These are phyloP conservation scores for Hymenoscyphus repandus DNA, from an alignment of 2,329 filamentous ascomycete species.

Conservation along the genomic window DNA sequence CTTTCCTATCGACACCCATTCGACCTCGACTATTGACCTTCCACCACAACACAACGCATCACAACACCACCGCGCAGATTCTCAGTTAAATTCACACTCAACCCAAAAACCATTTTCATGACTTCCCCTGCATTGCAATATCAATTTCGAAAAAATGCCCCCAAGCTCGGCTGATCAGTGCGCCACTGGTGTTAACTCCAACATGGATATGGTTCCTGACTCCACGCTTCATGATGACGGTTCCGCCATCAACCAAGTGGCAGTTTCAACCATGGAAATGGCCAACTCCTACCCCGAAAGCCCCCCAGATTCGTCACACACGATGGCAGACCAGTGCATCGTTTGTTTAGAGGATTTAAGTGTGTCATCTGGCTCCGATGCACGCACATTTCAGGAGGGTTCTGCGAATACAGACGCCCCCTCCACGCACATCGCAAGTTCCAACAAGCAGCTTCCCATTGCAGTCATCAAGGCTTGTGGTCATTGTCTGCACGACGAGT, in stretches of 20 bases:
- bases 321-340: slow-evolving; percentile 59
- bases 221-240: background rate
- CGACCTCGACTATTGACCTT: background rate
- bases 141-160: slow-evolving; percentile 17
- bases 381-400: slow-evolving; percentile 19
- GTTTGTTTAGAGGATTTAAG: slow-evolving; percentile 61
- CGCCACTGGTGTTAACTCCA: slow-evolving; percentile 42
- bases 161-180: slow-evolving; percentile 53
- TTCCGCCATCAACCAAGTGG: background rate
- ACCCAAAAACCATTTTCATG: slow-evolving; percentile 26
- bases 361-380: slow-evolving; percentile 19
- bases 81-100: background rate
- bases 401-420: slow-evolving; percentile 16
- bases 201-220: slow-evolving; percentile 7
- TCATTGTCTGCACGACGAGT: slow-evolving; percentile 88
- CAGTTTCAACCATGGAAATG: background rate
- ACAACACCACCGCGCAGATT: background rate
- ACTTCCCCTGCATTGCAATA: slow-evolving; percentile 19
- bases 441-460: slow-evolving; percentile 32
- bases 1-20: background rate
- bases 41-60: slow-evolving; percentile 1
- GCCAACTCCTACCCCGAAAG: slow-evolving; percentile 6
- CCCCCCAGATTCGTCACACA: slow-evolving; percentile 14
- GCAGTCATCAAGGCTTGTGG: slow-evolving; percentile 70
- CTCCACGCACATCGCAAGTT: slow-evolving; percentile 22